Percentiles rank a stretch among this genome's conserved stretches.
Evolutionary conservation across 495 filamentous ascomycete species (phyloP).

Genomic region (Echria macrotheca): DNA sequence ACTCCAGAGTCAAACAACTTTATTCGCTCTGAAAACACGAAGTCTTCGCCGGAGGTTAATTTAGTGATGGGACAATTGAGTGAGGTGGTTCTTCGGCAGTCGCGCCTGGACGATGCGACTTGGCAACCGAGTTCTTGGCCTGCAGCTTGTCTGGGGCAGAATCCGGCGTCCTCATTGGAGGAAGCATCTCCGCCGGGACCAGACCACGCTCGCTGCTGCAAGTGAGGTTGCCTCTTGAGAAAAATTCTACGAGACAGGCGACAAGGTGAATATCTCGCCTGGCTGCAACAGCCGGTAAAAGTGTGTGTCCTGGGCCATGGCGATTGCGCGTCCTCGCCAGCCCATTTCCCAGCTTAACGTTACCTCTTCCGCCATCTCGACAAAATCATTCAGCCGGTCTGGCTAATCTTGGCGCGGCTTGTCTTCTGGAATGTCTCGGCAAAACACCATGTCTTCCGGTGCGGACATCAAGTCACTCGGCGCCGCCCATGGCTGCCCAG

Average conservation of each 20-base stretch:
- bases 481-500: no score
- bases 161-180: conserved; percentile 11
- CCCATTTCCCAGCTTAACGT: conserved; percentile 14
- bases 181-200: neutral
- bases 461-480: no score
- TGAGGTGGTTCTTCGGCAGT: conserved; percentile 19
- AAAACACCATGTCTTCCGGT: neutral
- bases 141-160: conserved; percentile 23
- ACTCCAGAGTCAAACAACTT: no score
- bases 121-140: conserved; percentile 16
- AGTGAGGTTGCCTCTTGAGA: neutral
- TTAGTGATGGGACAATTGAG: conserved; percentile 5
- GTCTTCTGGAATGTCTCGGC: conserved; percentile 3
- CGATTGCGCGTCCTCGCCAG: conserved; percentile 6
- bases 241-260: conserved; percentile 3
- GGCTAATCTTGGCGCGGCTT: conserved; percentile 21
- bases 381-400: conserved; percentile 26
- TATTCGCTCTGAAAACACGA: neutral
- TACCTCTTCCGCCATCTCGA: conserved; percentile 5
- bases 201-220: neutral
- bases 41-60: conserved; percentile 8
- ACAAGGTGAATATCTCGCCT: neutral
- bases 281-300: conserved; percentile 7
- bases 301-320: neutral
- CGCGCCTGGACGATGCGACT: conserved; percentile 8